These are phyloP conservation scores for Fusarium denticulatum DNA, from an alignment of 2,329 filamentous ascomycete genomes.

Conservation along the genomic window DNA sequence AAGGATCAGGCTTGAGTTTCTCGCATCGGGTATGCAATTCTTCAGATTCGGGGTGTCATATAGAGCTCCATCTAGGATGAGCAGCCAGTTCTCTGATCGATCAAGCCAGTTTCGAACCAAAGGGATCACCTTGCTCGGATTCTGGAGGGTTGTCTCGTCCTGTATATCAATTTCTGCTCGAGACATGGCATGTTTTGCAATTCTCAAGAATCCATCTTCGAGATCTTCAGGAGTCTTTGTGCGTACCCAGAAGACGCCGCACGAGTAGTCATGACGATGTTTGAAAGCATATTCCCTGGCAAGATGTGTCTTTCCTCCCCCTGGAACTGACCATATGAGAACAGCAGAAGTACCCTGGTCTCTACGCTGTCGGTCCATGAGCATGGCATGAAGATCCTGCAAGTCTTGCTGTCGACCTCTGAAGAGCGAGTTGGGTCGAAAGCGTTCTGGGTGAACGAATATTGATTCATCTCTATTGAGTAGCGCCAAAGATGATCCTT, in stretches of 20 bases:
- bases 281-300: conserved; percentile 40
- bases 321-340: conserved; percentile 37
- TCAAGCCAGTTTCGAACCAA: conserved; percentile 38
- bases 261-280: conserved; percentile 33
- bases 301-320: conserved; percentile 39
- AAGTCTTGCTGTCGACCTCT: conserved; percentile 29
- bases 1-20: conserved; percentile 38
- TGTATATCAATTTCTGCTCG: conserved; percentile 21
- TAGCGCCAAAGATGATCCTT: not conserved
- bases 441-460: conserved; percentile 40
- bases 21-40: conserved; percentile 34
- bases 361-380: conserved; percentile 32
- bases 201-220: conserved; percentile 39
- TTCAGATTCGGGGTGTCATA: conserved; percentile 30
- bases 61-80: conserved; percentile 39
- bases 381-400: conserved; percentile 34
- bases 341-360: conserved; percentile 37
- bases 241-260: conserved; percentile 41
- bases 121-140: conserved; percentile 24
- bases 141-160: conserved; percentile 26
- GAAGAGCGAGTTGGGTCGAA: conserved; percentile 40
- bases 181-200: conserved; percentile 31
- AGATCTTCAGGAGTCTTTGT: conserved; percentile 40
- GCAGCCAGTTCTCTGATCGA: conserved; percentile 36
- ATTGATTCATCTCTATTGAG: conserved; percentile 12